Evolutionary conservation across 805 yeast species (phyloP).

Genomic region (Kluyveromyces starmeri): DNA sequence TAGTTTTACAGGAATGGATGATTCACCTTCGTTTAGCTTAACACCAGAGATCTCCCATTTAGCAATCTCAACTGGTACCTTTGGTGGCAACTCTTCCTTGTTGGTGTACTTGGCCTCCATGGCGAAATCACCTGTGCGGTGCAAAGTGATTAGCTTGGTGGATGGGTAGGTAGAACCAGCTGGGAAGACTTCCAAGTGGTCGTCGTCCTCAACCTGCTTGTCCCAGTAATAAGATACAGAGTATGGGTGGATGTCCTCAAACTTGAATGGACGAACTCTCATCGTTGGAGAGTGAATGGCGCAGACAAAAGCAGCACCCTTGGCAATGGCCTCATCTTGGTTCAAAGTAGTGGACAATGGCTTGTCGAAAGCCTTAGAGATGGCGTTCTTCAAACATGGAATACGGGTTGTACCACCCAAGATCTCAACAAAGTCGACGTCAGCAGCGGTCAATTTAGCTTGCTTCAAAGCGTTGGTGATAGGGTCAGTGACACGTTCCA

Average conservation of each 20-base stretch:
- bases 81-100: slow-evolving; percentile 61
- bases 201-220: slow-evolving; percentile 81
- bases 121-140: slow-evolving; percentile 82
- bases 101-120: slow-evolving; percentile 81
- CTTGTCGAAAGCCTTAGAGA: slow-evolving; percentile 74
- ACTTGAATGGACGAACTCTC: slow-evolving; percentile 97
- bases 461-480: slow-evolving; percentile 71
- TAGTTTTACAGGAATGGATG: slow-evolving; percentile 75
- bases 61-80: slow-evolving; percentile 58
- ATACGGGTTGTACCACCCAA: slow-evolving; percentile 99
- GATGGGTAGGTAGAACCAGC: slow-evolving; percentile 87
- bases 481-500: slow-evolving; percentile 69
- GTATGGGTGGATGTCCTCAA: slow-evolving; percentile 87
- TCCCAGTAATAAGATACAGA: slow-evolving; percentile 95
- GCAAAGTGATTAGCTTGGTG: slow-evolving; percentile 89
- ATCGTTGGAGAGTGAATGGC: slow-evolving; percentile 98
- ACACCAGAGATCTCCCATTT: slow-evolving; percentile 86
- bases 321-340: slow-evolving; percentile 98
- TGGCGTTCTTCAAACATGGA: slow-evolving; percentile 79
- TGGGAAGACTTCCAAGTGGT: slow-evolving; percentile 95
- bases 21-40: slow-evolving; percentile 65
- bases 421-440: slow-evolving; percentile 85
- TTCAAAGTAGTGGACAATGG: slow-evolving; percentile 87
- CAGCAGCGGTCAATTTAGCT: slow-evolving; percentile 64
- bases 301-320: slow-evolving; percentile 98